Percentiles rank a stretch among this genome's conserved stretches.
These are phyloP conservation scores for Mortierella sp. DNA, from an alignment of 371 early-diverging fungal genomes.

Conservation along the genomic window DNA sequence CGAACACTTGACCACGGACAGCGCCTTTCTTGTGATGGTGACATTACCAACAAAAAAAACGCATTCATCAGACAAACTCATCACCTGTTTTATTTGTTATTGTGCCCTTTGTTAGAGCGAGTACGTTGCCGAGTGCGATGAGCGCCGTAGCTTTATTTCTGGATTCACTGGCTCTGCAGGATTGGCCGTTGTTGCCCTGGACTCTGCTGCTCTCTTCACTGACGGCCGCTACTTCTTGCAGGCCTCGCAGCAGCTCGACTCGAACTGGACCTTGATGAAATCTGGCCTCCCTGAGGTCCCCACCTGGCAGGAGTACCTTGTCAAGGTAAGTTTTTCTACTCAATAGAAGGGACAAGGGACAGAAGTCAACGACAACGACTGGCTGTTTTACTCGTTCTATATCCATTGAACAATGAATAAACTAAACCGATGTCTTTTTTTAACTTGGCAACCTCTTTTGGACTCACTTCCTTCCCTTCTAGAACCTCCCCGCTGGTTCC, in stretches of 20 bases:
- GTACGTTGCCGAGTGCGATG: slow-evolving; percentile 95
- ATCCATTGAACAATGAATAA: no score
- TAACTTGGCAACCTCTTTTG: slow-evolving; percentile 54
- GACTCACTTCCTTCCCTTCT: slow-evolving; percentile 61
- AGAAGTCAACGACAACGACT: no score
- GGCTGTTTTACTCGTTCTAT: no score
- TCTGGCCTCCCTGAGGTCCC: slow-evolving; percentile 90
- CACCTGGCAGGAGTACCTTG: slow-evolving; percentile 90
- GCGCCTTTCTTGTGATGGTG: background rate
- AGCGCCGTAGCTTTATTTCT: slow-evolving; percentile 93
- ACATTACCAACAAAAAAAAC: background rate
- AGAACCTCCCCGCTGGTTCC: slow-evolving; percentile 75
- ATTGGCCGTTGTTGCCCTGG: slow-evolving; percentile 81
- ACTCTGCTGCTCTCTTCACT: slow-evolving; percentile 91
- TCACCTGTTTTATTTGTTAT: background rate
- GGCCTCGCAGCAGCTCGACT: slow-evolving; percentile 93
- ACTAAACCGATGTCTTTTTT: no score
- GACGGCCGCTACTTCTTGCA: slow-evolving; percentile 99
- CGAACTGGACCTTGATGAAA: slow-evolving; percentile 96
- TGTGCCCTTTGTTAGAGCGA: slow-evolving; percentile 81
- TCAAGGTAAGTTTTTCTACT: slow-evolving; percentile 61
- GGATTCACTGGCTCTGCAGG: slow-evolving; percentile 99
- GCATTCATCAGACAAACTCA: background rate
- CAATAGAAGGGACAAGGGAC: no score
- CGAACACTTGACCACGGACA: background rate